Percentiles rank a stretch among this genome's conserved stretches.
These are phyloP conservation scores for Ulvella scutata DNA, from an alignment of 139 green algal genomes.

Conservation along the genomic window DNA sequence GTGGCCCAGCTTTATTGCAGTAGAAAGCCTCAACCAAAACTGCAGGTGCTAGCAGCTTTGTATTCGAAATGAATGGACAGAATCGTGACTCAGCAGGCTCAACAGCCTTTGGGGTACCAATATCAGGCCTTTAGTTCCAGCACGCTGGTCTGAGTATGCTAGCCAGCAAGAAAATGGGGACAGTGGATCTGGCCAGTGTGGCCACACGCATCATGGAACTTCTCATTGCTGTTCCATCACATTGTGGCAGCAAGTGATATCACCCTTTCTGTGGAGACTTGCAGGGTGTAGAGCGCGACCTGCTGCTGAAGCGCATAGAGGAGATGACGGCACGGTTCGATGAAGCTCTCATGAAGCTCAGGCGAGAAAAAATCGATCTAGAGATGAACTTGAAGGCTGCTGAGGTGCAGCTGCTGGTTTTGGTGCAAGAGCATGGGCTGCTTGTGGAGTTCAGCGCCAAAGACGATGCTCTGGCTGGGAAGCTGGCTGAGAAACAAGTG, in stretches of 20 bases:
- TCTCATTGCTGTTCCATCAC: background rate
- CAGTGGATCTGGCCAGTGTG: too few relatives aligned
- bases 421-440: slow-evolving; percentile 25
- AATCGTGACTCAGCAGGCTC: too few relatives aligned
- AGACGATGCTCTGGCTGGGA: slow-evolving; percentile 36
- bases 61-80: too few relatives aligned
- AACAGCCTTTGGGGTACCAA: too few relatives aligned
- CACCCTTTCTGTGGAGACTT: background rate
- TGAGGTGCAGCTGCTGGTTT: slow-evolving; percentile 34
- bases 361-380: slow-evolving; percentile 34
- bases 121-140: too few relatives aligned
- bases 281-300: background rate
- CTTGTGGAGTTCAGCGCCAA: slow-evolving; percentile 39
- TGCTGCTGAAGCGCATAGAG: slow-evolving; percentile 6
- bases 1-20: too few relatives aligned
- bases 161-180: too few relatives aligned
- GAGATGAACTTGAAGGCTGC: slow-evolving; percentile 38
- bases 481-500: slow-evolving; percentile 33
- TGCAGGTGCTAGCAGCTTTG: too few relatives aligned
- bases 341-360: slow-evolving; percentile 22
- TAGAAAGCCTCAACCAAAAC: too few relatives aligned
- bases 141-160: too few relatives aligned
- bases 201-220: too few relatives aligned
- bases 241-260: background rate
- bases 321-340: slow-evolving; percentile 37